Evolutionary conservation across 1,139 yeast genomes (phyloP).

Genomic region (Taphrina betulina): DNA sequence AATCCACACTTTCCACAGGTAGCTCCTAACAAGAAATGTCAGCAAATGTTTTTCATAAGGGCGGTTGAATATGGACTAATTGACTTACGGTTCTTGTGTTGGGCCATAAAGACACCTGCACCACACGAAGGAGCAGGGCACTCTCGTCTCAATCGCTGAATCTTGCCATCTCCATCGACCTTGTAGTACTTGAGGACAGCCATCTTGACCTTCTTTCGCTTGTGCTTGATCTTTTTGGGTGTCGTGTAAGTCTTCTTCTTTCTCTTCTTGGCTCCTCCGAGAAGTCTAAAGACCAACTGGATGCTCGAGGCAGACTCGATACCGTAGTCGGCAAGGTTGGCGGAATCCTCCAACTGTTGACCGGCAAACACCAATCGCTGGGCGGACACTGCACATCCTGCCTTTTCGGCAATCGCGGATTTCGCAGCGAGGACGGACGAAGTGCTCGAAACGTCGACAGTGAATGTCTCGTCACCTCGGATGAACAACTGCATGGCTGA

Average conservation of each 20-base stretch:
- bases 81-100: constrained; percentile 98
- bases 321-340: constrained; percentile 99
- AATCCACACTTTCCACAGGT: constrained; percentile 99
- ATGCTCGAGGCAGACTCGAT: constrained; percentile 99
- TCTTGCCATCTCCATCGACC: constrained; percentile 98
- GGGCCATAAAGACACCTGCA: constrained; percentile 89
- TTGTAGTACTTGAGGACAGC: constrained; percentile 99
- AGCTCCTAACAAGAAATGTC: too few species aligned
- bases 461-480: constrained; percentile 99
- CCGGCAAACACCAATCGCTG: constrained; percentile 99
- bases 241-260: constrained; percentile 99
- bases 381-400: constrained; percentile 99
- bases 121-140: constrained; percentile 92
- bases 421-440: constrained; percentile 99
- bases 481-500: constrained; percentile 51
- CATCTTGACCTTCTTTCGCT: constrained; percentile 98
- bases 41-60: too few species aligned
- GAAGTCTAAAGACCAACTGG: constrained; percentile 95
- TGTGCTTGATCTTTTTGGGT: constrained; percentile 99
- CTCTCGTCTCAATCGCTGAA: constrained; percentile 98
- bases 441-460: constrained; percentile 90
- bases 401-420: constrained; percentile 98
- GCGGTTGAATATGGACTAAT: too few species aligned
- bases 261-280: constrained; percentile 99
- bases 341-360: constrained; percentile 93